These are phyloP conservation scores for Hydrangea macrophylla DNA, from an alignment of 148 eudicot genomes.

Conservation along the genomic window DNA sequence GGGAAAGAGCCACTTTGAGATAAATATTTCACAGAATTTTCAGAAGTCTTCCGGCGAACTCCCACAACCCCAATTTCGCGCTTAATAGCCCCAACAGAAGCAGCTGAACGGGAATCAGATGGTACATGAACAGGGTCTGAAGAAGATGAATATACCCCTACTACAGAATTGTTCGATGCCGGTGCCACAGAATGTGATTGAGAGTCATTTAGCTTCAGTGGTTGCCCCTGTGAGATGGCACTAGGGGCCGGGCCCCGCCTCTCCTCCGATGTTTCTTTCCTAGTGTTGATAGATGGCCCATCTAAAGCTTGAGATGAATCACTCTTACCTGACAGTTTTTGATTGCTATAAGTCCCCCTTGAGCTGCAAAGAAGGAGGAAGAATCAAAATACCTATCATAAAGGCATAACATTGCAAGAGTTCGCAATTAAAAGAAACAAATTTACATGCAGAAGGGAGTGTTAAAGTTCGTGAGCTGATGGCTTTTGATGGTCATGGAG, in stretches of 20 bases:
- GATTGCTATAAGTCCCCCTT: constrained; percentile 36
- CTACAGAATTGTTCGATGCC: constrained; percentile 51
- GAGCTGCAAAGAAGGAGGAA: constrained; percentile 33
- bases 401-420: too few species aligned
- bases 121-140: constrained; percentile 98
- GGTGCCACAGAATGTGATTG: constrained; percentile 27
- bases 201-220: constrained; percentile 37
- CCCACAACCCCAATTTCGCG: constrained; percentile 93
- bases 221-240: constrained; percentile 33
- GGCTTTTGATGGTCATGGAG: too few species aligned
- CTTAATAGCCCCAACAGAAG: constrained; percentile 69
- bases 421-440: too few species aligned
- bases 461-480: constrained; percentile 5
- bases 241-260: constrained; percentile 25
- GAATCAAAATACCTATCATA: background rate
- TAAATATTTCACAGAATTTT: constrained; percentile 43
- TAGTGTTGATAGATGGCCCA: constrained; percentile 28
- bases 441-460: background rate
- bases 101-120: constrained; percentile 67
- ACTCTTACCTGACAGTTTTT: constrained; percentile 32
- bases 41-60: constrained; percentile 61
- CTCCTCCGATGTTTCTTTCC: constrained; percentile 37
- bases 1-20: constrained; percentile 45
- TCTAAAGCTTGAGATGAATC: constrained; percentile 31
- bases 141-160: constrained; percentile 79